Conservation (phyloP, 371 early-diverging fungal species). For the Synchytrium microbalum region DNA sequence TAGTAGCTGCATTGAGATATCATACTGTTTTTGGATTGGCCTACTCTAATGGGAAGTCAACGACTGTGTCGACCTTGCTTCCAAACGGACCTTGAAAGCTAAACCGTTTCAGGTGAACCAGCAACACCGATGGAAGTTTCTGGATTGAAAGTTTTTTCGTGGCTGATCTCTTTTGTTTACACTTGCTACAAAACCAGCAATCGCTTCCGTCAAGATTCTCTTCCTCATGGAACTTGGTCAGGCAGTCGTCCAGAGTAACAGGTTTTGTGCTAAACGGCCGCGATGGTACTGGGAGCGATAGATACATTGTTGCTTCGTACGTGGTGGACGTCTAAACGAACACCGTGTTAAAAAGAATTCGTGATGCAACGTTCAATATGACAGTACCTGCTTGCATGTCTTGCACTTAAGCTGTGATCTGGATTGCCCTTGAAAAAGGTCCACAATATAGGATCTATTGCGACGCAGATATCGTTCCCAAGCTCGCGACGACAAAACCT, state of each 20-base stretch:
- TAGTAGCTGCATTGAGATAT: background rate
- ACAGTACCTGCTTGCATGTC: conserved; percentile 37
- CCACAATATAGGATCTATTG: conserved; percentile 84
- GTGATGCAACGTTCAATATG: background rate
- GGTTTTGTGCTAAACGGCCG: conserved; percentile 6
- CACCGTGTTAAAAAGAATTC: conserved; percentile 11
- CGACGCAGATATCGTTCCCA: conserved; percentile 70
- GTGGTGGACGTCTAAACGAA: conserved; percentile 71
- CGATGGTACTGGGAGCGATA: conserved; percentile 84
- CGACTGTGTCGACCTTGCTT: conserved; percentile 81
- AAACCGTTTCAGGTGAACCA: conserved; percentile 91
- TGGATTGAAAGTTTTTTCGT: conserved; percentile 71
- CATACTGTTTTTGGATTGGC: conserved; percentile 8
- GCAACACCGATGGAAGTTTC: conserved; percentile 73
- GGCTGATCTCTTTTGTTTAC: conserved; percentile 64
- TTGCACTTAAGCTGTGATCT: conserved; percentile 66
- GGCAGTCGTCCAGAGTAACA: conserved; percentile 63
- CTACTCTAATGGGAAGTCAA: conserved; percentile 70
- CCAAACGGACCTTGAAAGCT: conserved; percentile 84
- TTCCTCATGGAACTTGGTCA: conserved; percentile 72
- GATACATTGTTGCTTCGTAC: conserved; percentile 83
- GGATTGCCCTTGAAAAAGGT: conserved; percentile 77
- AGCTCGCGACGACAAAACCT: conserved; percentile 42
- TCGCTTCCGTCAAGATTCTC: conserved; percentile 85
- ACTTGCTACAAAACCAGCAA: conserved; percentile 85